Evolutionary conservation across 2,329 filamentous ascomycete genomes (phyloP).

Genomic region (Aspergillus texensis): DNA sequence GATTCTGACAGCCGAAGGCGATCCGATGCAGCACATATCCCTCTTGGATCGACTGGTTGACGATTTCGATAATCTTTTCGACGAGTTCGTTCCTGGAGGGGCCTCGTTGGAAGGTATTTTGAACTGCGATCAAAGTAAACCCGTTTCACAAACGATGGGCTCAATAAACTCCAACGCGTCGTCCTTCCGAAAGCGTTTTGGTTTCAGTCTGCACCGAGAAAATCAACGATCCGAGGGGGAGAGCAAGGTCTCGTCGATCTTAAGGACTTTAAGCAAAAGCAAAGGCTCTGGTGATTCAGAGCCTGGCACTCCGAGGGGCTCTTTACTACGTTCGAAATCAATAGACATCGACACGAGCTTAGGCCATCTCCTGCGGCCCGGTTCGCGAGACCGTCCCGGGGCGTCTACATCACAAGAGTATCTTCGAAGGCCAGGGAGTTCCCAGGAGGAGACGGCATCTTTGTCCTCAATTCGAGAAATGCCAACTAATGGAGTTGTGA

Average conservation of each 20-base stretch:
- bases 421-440: conserved; percentile 46
- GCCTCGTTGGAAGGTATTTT: conserved; percentile 46
- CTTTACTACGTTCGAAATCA: conserved; percentile 72
- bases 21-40: conserved; percentile 82
- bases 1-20: conserved; percentile 75
- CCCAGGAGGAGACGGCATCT: conserved; percentile 50
- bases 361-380: conserved; percentile 53
- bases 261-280: conserved; percentile 86
- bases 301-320: conserved; percentile 69
- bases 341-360: conserved; percentile 67
- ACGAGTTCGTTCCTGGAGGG: conserved; percentile 57
- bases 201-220: conserved; percentile 76
- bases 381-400: conserved; percentile 58
- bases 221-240: conserved; percentile 73
- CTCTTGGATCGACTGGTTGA: conserved; percentile 86
- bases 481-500: conserved; percentile 45
- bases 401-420: conserved; percentile 53
- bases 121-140: conserved; percentile 60
- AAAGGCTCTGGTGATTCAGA: conserved; percentile 64
- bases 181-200: conserved; percentile 81
- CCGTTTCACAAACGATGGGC: conserved; percentile 65
- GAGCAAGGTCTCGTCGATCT: conserved; percentile 74
- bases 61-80: conserved; percentile 86
- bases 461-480: conserved; percentile 57
- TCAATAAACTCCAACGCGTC: conserved; percentile 85